Base-by-base conservation (phyloP, 163 green algal genomes). In the Smithsoniella earleae region DNA sequence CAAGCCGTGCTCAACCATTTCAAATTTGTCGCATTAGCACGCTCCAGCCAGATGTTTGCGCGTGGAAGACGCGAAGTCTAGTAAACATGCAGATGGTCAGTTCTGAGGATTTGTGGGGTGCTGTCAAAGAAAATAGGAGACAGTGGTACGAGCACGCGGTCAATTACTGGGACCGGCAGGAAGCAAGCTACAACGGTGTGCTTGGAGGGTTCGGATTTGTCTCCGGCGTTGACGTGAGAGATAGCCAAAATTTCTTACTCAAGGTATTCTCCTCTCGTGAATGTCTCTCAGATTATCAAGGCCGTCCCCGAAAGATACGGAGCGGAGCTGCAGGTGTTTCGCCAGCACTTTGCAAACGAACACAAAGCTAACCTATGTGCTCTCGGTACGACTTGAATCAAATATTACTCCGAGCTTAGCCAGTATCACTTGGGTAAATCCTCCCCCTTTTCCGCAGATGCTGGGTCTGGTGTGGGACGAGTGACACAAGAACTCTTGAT, bases 391-490 rank as follows among this genome's bases (percentile, higher is more conserved):
- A 3, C 13, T 75, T 27, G 10, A n/a, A 62, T 28, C 40, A 13
- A 49, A 22, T 49, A 49, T 49, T 13, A 49, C 10, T 49, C 13
- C 10, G 10, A 49, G 40, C 40, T 22, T 10, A 22, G 10, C 40
- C 40, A 49, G 13, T 10, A 13, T 22, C 10, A 49, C 40, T 49
- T 22, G 10, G 13, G 10, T 13, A 49, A 49, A 10, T 49, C 10
- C 40, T 49, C 10, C 40, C 62, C 25, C 40, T 49, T 49, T 49
- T 22, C 62, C 27, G 16, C 80, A 87, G 91, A 96, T 74, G 96
- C 90, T 74, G 91, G 91, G 18, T 89, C 91, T 16, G 91, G 91
- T 18, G 87, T 96, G 43, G 91, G 91, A 5, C 79, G 90, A 1
- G 88, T 96, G 1, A 84, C 79, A 0, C 79, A 92, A 74, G 74